Evolutionary conservation across 2,329 filamentous ascomycete genomes (phyloP).

Genomic region (Ascocoryne sarcoides): DNA sequence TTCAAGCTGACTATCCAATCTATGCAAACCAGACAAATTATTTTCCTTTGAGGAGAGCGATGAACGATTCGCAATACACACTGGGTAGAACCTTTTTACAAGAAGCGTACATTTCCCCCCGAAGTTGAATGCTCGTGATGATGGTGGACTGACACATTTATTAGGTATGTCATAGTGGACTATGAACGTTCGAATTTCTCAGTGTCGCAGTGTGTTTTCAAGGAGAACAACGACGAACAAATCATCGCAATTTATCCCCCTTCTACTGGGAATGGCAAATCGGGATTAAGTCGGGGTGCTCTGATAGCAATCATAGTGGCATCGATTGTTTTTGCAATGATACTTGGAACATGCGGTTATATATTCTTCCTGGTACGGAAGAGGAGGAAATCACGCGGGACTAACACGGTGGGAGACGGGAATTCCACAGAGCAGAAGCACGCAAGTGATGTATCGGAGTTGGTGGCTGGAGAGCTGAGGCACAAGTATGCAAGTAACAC

Average conservation of each 20-base stretch:
- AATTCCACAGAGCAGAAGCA: too few species aligned
- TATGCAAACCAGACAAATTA: constrained; percentile 39
- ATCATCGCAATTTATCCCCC: constrained; percentile 3
- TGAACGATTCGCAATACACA: constrained; percentile 25
- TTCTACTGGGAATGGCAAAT: background rate
- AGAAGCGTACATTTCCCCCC: constrained; percentile 26
- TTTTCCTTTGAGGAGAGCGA: constrained; percentile 26
- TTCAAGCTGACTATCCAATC: constrained; percentile 30
- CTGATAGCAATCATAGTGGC: constrained; percentile 1
- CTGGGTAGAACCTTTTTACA: constrained; percentile 30
- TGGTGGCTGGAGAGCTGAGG: too few species aligned
- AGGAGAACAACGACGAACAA: background rate
- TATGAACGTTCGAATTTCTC: constrained; percentile 6
- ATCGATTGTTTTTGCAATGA: background rate
- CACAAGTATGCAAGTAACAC: too few species aligned
- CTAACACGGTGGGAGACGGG: too few species aligned
- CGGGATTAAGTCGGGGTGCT: background rate
- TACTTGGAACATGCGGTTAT: background rate
- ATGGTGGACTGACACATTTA: background rate
- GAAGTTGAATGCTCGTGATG: background rate
- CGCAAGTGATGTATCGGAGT: too few species aligned
- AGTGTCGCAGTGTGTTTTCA: constrained; percentile 1
- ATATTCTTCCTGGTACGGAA: constrained; percentile 1
- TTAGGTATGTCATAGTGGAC: constrained; percentile 2
- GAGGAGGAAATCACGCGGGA: too few species aligned